Conservation (phyloP, 345 rosid species). For the Moricandia arvensis region DNA sequence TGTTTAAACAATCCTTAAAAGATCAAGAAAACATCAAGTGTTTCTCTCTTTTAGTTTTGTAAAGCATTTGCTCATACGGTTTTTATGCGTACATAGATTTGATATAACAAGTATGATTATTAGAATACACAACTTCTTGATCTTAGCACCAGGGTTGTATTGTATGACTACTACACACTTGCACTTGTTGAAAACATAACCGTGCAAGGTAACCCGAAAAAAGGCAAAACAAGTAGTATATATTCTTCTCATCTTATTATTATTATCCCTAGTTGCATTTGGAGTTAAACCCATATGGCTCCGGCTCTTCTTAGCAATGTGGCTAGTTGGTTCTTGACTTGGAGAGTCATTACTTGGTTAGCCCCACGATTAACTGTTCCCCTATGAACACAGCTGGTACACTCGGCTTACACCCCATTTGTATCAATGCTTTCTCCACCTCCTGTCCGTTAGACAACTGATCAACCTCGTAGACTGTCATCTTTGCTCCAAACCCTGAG, state of each 20-base stretch:
- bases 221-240: slow-evolving; percentile 6
- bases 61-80: not conserved
- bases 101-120: slow-evolving; percentile 9
- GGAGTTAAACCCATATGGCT: slow-evolving; percentile 40
- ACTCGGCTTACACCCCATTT: slow-evolving; percentile 57
- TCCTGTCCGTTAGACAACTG: slow-evolving; percentile 53
- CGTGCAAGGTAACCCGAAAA: slow-evolving; percentile 6
- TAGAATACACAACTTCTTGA: slow-evolving; percentile 25
- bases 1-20: too few species aligned
- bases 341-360: slow-evolving; percentile 58
- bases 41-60: slow-evolving; percentile 1
- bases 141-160: too few species aligned
- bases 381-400: slow-evolving; percentile 88
- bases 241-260: slow-evolving; percentile 17
- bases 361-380: slow-evolving; percentile 65
- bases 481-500: slow-evolving; percentile 68
- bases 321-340: slow-evolving; percentile 41
- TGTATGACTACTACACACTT: slow-evolving; percentile 12
- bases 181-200: slow-evolving; percentile 33
- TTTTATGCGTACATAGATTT: slow-evolving; percentile 13
- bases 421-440: slow-evolving; percentile 56
- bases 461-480: slow-evolving; percentile 69
- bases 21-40: not conserved
- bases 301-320: slow-evolving; percentile 41
- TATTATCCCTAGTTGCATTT: slow-evolving; percentile 23